A percentile compares a stretch with the other conserved stretches of the same genome.
Evolutionary conservation across 352 stramenopile genomes (phyloP).

Genomic region (Phytophthora vignae): DNA sequence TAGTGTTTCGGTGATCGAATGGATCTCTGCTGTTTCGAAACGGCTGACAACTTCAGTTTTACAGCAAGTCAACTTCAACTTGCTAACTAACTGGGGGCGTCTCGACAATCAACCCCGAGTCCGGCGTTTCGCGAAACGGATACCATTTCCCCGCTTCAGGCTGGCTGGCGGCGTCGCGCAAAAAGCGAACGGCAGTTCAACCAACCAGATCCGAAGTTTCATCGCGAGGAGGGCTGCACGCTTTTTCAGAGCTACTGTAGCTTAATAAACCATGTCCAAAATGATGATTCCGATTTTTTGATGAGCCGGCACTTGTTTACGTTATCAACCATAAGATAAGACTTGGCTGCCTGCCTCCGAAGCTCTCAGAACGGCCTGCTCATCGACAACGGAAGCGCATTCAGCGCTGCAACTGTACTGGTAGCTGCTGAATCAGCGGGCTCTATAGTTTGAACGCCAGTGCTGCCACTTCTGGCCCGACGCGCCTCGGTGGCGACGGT

Average conservation of each 20-base stretch:
- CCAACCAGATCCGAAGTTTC: not conserved
- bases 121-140: constrained; percentile 10
- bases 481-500: not conserved
- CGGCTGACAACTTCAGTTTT: constrained; percentile 14
- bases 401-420: not conserved
- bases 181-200: constrained; percentile 7
- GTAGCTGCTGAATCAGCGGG: not conserved
- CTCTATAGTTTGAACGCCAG: not conserved
- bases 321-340: constrained; percentile 6
- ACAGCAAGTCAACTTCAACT: constrained; percentile 14
- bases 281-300: constrained; percentile 4
- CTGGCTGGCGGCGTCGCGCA: not conserved
- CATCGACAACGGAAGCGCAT: not conserved
- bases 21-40: constrained; percentile 26
- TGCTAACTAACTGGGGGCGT: constrained; percentile 1
- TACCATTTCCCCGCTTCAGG: not conserved
- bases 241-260: not conserved
- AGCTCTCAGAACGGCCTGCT: not conserved
- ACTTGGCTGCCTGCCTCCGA: constrained; percentile 8
- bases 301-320: not conserved
- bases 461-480: constrained; percentile 13
- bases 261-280: not conserved
- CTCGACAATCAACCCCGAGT: constrained; percentile 9
- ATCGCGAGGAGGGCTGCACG: not conserved
- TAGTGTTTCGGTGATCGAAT: constrained; percentile 4